Percentiles rank a stretch among this genome's conserved stretches.
phyloP scores from a whole-genome alignment of 1,139 yeast species.

The Nematodospora anomalae region DNA sequence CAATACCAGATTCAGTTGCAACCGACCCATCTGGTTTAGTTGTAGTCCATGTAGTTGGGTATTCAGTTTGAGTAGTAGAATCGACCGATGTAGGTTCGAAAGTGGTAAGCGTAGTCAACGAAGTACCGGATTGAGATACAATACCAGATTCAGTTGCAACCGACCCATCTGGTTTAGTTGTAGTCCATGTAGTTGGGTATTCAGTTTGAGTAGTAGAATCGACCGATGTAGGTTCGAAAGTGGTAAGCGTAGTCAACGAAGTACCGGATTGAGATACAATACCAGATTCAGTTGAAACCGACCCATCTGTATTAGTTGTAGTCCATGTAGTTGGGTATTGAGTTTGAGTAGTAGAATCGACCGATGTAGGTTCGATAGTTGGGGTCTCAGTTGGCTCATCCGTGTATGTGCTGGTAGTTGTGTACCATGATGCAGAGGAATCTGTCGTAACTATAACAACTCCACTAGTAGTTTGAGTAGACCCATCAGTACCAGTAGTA shows the following conservation, averaged over 20 bases:
- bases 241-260: constrained; percentile 5
- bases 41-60: constrained; percentile 20
- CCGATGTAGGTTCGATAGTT: no score
- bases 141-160: constrained; percentile 18
- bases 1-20: constrained; percentile 14
- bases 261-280: constrained; percentile 12
- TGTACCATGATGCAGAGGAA: constrained; percentile 2
- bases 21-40: constrained; percentile 18
- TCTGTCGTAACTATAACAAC: constrained; percentile 9
- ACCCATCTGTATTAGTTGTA: constrained; percentile 20
- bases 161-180: constrained; percentile 21
- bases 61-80: constrained; percentile 13
- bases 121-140: constrained; percentile 12
- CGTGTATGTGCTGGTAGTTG: background rate
- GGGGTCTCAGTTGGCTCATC: background rate
- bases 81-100: background rate
- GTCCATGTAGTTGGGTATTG: constrained; percentile 20
- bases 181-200: constrained; percentile 21
- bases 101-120: constrained; percentile 5
- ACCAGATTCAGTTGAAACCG: constrained; percentile 16
- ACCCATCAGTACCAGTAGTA: constrained; percentile 10
- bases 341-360: no score
- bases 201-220: constrained; percentile 12
- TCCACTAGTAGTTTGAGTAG: constrained; percentile 9
- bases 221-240: no score